Base-by-base conservation (phyloP, 495 filamentous ascomycete species). In the Penicillium taxi region DNA sequence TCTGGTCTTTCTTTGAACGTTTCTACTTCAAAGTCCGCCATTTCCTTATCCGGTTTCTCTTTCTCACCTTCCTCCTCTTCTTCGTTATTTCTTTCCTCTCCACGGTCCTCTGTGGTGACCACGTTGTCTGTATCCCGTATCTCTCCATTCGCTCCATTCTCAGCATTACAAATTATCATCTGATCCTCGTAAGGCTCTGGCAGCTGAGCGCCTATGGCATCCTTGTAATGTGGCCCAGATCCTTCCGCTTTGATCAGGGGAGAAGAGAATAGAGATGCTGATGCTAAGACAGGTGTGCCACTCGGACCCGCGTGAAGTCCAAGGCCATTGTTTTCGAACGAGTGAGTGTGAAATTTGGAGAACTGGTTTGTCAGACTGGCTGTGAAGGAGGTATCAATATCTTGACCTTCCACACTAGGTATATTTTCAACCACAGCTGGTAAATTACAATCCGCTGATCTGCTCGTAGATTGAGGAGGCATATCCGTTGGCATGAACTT, bases 341-440 rank as follows among this genome's bases (percentile, higher is more conserved):
- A 61, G 14, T 52, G 43, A 9, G 57, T 42, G 19, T 55, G 53
- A 12, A 60, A 42, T 14, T 59, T 49, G 1, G 55, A 50, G 7
- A 60, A 44, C n/a, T 44, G 43, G 17, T 56, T 47, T 21, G 53
- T 50, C 13, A 63, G 35, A 44, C 55, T 59, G 17, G 39, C 35
- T 3, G 59, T 59, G 26, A 65, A 57, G 4, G 61, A 58, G 11
- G 24, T 21, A 13, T 24, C 6, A 2, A 25, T 5, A 23, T 6
- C n/a, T n/a, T 12, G 20, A 25, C 21, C n/a, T 15, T 3, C 20
- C 5, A 49, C 28, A 8, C 38, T 18, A 6, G 20, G 29, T 28
- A 32, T 29, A 7, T 8, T 18, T 27, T 34, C 28, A 18, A 9
- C 11, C 7, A n/a, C n/a, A n/a, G 22, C 26, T 14, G 15, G 9